Conservation (phyloP, 495 filamentous ascomycete genomes). For the Penicillium maclennaniae region DNA sequence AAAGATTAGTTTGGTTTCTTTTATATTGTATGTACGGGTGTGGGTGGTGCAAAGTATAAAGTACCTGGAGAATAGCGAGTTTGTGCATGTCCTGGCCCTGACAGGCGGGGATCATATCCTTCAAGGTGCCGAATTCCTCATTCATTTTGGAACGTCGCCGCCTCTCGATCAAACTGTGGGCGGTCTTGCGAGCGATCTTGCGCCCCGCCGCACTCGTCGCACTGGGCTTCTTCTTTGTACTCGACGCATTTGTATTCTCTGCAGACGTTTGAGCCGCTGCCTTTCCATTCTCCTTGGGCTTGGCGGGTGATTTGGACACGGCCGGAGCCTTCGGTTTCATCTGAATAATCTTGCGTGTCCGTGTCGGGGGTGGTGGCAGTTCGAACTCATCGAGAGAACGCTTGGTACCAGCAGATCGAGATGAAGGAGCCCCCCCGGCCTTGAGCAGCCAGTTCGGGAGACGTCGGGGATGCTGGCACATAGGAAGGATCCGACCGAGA, state of each 20-base stretch:
- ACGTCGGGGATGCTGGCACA: conserved; percentile 53
- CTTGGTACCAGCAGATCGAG: conserved; percentile 54
- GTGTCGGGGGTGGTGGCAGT: conserved; percentile 86
- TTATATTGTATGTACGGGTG: neutral
- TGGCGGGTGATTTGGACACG: conserved; percentile 23
- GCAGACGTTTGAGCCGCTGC: conserved; percentile 18
- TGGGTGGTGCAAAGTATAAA: conserved; percentile 52
- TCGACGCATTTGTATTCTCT: conserved; percentile 21
- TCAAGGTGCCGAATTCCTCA: conserved; percentile 91
- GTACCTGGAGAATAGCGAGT: conserved; percentile 88
- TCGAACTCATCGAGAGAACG: conserved; percentile 57
- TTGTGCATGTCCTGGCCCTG: conserved; percentile 94
- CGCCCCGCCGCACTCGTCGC: conserved; percentile 76
- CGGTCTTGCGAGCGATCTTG: conserved; percentile 94
- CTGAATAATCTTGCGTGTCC: conserved; percentile 94
- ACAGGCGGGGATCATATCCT: conserved; percentile 94
- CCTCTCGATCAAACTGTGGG: conserved; percentile 91
- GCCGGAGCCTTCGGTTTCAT: conserved; percentile 65
- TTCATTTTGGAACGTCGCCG: conserved; percentile 96
- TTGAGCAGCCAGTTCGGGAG: conserved; percentile 38
- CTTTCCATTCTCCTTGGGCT: conserved; percentile 29
- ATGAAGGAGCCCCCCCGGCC: conserved; percentile 48
- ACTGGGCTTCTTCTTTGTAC: conserved; percentile 63
- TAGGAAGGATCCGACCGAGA: conserved; percentile 45
- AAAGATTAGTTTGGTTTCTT: neutral